Percentiles rank a stretch among this genome's conserved stretches.
These are phyloP conservation scores for Sextonia rubra DNA, from an alignment of 164 flowering plant genomes.

Conservation along the genomic window DNA sequence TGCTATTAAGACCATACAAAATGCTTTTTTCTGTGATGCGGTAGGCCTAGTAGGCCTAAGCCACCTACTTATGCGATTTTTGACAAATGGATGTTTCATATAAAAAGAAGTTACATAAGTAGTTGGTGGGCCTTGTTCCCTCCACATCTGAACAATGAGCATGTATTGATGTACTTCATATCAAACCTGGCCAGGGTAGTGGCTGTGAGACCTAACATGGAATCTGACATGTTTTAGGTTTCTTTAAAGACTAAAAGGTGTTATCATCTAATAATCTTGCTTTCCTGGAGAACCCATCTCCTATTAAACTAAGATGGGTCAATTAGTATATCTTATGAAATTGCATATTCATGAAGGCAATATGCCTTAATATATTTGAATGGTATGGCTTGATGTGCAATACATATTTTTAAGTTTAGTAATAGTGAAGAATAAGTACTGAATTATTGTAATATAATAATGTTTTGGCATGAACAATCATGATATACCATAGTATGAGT, in stretches of 20 bases:
- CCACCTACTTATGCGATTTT: neutral
- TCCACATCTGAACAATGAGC: neutral
- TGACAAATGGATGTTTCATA: neutral
- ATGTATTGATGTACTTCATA: neutral
- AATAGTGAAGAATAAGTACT: no score
- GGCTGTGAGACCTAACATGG: neutral
- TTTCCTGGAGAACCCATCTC: neutral
- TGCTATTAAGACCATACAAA: neutral
- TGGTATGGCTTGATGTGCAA: no score
- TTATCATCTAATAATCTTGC: neutral
- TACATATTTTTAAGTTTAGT: no score
- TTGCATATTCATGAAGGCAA: no score
- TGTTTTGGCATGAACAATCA: no score
- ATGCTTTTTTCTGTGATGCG: neutral
- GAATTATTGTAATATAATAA: no score
- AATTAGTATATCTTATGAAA: no score
- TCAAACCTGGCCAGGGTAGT: neutral
- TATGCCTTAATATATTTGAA: no score
- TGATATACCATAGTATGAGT: no score
- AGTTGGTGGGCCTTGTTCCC: neutral
- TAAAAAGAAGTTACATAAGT: neutral
- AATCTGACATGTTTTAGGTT: neutral
- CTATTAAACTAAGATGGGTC: neutral
- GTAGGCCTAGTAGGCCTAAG: neutral
- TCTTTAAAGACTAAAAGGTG: neutral